Evolutionary conservation across 2,329 filamentous ascomycete species (phyloP).

Genomic region (Botryotinia globosa): DNA sequence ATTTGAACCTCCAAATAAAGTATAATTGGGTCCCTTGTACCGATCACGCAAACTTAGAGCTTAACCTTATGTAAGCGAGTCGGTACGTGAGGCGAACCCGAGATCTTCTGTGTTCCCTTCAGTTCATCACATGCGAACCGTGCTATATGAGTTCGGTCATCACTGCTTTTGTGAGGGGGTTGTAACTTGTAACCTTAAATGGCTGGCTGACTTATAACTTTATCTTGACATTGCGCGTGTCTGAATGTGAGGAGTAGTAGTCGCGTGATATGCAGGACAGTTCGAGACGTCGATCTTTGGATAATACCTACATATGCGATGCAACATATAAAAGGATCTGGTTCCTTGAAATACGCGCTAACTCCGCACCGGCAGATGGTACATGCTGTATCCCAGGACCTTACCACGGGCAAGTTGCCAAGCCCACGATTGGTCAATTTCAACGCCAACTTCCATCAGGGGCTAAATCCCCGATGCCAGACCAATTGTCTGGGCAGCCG

Average conservation of each 20-base stretch:
- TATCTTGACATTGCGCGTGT: not conserved
- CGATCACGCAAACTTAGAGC: not conserved
- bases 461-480: not conserved
- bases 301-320: not conserved
- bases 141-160: not conserved
- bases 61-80: not conserved
- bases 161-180: no score
- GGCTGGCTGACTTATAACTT: not conserved
- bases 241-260: not conserved
- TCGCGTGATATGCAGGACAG: no score
- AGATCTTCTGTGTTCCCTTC: not conserved
- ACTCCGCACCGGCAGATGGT: constrained; percentile 3
- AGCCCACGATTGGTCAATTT: not conserved
- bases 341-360: not conserved
- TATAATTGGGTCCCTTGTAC: not conserved
- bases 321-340: not conserved
- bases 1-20: not conserved
- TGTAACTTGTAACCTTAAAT: not conserved
- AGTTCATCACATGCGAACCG: constrained; percentile 1
- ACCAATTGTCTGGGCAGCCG: not conserved
- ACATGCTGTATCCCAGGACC: not conserved
- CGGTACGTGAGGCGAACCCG: not conserved
- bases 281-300: not conserved
- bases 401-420: not conserved
- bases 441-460: not conserved